These are phyloP conservation scores for Buddleja alternifolia DNA, from an alignment of 257 asterid species.

Conservation along the genomic window DNA sequence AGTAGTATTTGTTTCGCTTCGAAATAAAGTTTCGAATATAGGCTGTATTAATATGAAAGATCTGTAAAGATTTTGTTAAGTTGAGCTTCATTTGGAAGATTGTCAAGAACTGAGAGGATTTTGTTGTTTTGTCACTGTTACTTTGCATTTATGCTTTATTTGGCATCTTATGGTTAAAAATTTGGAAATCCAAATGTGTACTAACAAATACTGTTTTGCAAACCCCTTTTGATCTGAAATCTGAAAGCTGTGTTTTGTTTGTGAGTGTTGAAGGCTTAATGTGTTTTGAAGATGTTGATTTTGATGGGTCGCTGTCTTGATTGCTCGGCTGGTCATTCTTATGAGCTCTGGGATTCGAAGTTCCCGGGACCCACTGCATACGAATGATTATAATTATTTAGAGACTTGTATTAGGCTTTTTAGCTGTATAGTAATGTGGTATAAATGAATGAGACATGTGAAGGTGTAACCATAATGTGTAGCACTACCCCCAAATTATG, in stretches of 20 bases:
- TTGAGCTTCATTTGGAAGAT: no score
- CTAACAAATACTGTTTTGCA: slow-evolving; percentile 12
- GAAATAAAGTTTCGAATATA: no score
- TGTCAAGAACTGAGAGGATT: no score
- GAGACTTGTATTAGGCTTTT: slow-evolving; percentile 15
- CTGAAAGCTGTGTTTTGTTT: slow-evolving; percentile 42
- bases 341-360: no score
- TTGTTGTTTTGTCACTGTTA: neutral
- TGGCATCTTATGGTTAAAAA: neutral
- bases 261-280: slow-evolving; percentile 35
- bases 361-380: no score
- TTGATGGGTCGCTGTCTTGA: slow-evolving; percentile 39
- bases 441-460: slow-evolving; percentile 50
- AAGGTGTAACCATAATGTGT: slow-evolving; percentile 50
- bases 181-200: neutral
- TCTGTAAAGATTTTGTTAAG: no score
- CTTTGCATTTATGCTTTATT: neutral
- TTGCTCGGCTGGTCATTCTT: slow-evolving; percentile 14
- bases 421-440: slow-evolving; percentile 46
- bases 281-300: slow-evolving; percentile 25
- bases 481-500: slow-evolving; percentile 52
- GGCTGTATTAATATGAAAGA: no score
- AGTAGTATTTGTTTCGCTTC: neutral
- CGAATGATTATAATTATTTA: no score
- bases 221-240: slow-evolving; percentile 30